These are phyloP conservation scores for Carex scoparia DNA, from an alignment of 176 grass and related monocot genomes.

Conservation along the genomic window DNA sequence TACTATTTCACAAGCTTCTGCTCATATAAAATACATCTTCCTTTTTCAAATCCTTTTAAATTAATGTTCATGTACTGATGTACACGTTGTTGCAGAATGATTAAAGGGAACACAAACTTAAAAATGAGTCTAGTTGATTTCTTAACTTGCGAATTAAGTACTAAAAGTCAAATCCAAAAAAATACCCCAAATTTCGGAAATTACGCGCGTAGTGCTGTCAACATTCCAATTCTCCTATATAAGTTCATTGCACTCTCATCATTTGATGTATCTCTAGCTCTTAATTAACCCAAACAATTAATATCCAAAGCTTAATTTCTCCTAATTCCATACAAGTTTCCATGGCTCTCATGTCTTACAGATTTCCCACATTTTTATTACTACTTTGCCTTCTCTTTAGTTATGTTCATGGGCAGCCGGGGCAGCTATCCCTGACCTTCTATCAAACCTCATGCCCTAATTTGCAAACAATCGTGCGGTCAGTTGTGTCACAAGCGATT, in stretches of 20 bases:
- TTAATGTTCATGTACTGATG: not conserved
- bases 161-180: not conserved
- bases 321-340: not conserved
- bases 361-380: constrained; percentile 2
- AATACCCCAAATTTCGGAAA: not conserved
- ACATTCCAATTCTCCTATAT: not conserved
- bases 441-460: constrained; percentile 52
- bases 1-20: too few species aligned
- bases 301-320: not conserved
- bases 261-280: not conserved
- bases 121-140: not conserved
- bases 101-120: too few species aligned
- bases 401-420: constrained; percentile 37
- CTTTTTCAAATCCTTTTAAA: not conserved
- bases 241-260: not conserved
- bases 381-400: constrained; percentile 28
- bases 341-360: constrained; percentile 25
- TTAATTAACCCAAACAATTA: not conserved
- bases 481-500: constrained; percentile 32
- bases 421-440: constrained; percentile 42
- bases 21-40: not conserved
- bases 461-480: constrained; percentile 35
- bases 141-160: not conserved
- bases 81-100: not conserved
- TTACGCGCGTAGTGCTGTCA: not conserved